A percentile compares a stretch with the other conserved stretches of the same genome.
Conservation (phyloP, 2,329 filamentous ascomycete species). For the Sclerotinia nivalis region DNA sequence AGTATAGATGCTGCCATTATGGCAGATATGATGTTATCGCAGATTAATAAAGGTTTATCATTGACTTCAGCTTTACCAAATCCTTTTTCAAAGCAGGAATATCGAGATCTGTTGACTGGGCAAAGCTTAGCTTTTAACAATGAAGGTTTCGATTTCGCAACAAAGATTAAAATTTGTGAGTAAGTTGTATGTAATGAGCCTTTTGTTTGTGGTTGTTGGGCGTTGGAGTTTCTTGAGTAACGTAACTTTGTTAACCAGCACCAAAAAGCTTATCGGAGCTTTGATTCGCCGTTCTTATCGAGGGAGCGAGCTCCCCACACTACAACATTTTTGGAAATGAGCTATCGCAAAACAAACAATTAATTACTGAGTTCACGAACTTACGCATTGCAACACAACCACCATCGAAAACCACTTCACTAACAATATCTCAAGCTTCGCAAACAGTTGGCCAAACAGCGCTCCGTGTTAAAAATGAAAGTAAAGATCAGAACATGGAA, state of each 20-base stretch:
- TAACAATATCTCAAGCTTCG: not conserved
- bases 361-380: not conserved
- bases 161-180: slow-evolving; percentile 2
- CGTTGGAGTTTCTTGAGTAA: not conserved
- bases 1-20: slow-evolving; percentile 37
- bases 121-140: not conserved
- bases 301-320: too few species aligned
- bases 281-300: not conserved
- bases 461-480: slow-evolving; percentile 70
- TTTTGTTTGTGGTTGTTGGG: not conserved
- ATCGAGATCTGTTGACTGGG: not conserved
- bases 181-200: not conserved
- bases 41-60: not conserved
- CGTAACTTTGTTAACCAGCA: not conserved
- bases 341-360: not conserved
- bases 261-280: slow-evolving; percentile 4
- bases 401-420: not conserved
- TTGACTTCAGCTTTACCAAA: not conserved
- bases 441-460: not conserved
- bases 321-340: too few species aligned
- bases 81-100: too few species aligned
- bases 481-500: slow-evolving; percentile 93
- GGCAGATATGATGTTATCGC: slow-evolving; percentile 29
- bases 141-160: not conserved
- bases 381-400: not conserved